Base-by-base conservation (phyloP, 1,284 basidiomycete genomes). In the Leccinum pallidistipes region DNA sequence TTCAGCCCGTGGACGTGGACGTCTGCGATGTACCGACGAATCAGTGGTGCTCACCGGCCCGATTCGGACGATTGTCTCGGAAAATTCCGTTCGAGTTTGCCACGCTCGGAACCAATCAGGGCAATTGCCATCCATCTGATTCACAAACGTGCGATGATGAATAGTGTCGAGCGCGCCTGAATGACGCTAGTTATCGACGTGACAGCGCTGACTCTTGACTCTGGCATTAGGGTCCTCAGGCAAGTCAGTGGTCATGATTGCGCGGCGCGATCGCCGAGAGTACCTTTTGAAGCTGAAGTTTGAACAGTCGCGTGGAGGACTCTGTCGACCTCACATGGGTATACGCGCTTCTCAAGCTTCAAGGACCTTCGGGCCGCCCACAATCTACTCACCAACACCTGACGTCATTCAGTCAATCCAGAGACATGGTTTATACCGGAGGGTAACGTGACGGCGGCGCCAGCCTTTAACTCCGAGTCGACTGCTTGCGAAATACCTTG, bases 401-500 rank as follows among this genome's bases (percentile, higher is more conserved):
- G 27, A 27, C 3, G 27, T 27, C 27, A 4, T 27, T 27, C 27
- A 27, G 29, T 49, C 36, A 52, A 21, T 34, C 45, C 10, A 18
- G 18, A 45, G 43, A 18, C 10, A 18, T 45, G 5, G 43, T 49
- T 21, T 52, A 70, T 72, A 1, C 69, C 66, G 38, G 71, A 47
- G 45, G 65, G 12, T 54, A 74, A 63, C 2, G 70, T 27, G 27
- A 27, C 27, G 27, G 27, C 68, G 6, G 69, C 65, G n/a, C 69
- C 72, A 55, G 74, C 71, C 36, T 74, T 72, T 5, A 43, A 18
- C n/a, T 11, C 43, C n/a, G 11, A 45, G 43, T 45, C 6, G 29
- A 72, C 59, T 14, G 69, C 70, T 56, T 74, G 72, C 29, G 66
- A 69, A 3, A 67, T 8, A 11, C 45, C 18, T 24, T 47, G 45